Percentiles rank a stretch among this genome's conserved stretches.
Conservation (phyloP, 345 rosid species). For the Hibiscus trionum region DNA sequence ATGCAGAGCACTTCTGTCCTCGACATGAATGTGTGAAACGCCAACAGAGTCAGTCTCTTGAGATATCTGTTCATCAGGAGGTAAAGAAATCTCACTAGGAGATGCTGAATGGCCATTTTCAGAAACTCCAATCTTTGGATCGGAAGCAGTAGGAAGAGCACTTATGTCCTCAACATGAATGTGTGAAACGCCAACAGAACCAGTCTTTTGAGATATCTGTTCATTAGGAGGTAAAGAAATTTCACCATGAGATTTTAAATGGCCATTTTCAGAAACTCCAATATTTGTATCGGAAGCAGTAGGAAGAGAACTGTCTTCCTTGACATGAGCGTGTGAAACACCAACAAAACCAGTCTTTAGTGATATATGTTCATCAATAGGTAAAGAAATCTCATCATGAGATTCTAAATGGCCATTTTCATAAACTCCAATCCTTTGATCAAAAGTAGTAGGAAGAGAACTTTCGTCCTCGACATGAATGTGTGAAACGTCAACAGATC, state of each 20-base stretch:
- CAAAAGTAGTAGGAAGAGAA: conserved; percentile 8
- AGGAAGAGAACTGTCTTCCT: conserved; percentile 9
- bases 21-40: conserved; percentile 8
- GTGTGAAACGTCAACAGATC: neutral
- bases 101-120: neutral
- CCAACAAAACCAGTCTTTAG: conserved; percentile 10
- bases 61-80: conserved; percentile 7
- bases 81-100: neutral
- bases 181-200: conserved; percentile 1
- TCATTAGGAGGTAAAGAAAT: neutral
- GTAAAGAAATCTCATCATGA: neutral
- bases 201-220: conserved; percentile 16
- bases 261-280: conserved; percentile 1
- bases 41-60: conserved; percentile 10
- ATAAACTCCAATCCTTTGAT: neutral
- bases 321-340: conserved; percentile 7
- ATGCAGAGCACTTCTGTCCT: conserved; percentile 9
- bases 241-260: neutral
- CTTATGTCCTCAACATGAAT: conserved; percentile 8
- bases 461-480: conserved; percentile 9
- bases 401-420: neutral
- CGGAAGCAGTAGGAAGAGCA: conserved; percentile 10
- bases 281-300: conserved; percentile 5
- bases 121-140: neutral
- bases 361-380: conserved; percentile 6